Evolutionary conservation across 2,329 filamentous ascomycete species (phyloP), one percentile per base, ranked within the genome.

Genomic region (Diaporthe helianthi): DNA sequence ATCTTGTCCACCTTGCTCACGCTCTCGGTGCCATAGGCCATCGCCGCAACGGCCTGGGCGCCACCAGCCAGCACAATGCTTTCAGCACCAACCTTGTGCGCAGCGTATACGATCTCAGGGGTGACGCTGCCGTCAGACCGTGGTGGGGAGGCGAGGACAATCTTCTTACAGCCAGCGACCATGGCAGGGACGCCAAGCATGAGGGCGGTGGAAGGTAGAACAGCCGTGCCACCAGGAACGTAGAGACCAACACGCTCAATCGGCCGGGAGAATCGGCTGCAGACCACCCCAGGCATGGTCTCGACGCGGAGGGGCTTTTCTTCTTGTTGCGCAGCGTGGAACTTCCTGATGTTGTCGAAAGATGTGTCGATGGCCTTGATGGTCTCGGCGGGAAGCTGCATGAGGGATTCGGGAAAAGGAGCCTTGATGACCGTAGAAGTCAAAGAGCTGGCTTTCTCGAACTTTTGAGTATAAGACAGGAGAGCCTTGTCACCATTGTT

Each of bases 1-100:
- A 99, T 98, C 88, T 99, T 99, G 85, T 99, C 96, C 9, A 99
- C 96, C 84, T 99, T 99, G 80, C 86, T 93, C 63, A 99, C 89
- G 75, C 90, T 95, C 81, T 98, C 92, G 0, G 96, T 99, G 58
- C 96, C 96, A 81, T 99, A 99, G 2, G 96, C 96, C 91, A 99
- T 92, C 58, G 96, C 96, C 24, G 95, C 96, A 46, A 99, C 90
- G 52, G 96, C 96, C 82, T 99, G 96, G 0, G 95, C 96, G 72
- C 96, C 96, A 71, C 96, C 96, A 13, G 96, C 96, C 31, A 99
- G 87, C 6, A 99, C 95, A 74, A 99, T 98, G 77, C 93, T 93
- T 81, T 98, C 93, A 2, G 96, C 96, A 61, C 95, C 95, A 66
- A 98, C 91, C 82, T 98, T 98, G 87, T 98, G 94, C 3, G 96